Percentiles rank a stretch among this genome's conserved stretches.
Evolutionary conservation across 495 filamentous ascomycete genomes (phyloP).

Genomic region (Geoglossum glabrum): DNA sequence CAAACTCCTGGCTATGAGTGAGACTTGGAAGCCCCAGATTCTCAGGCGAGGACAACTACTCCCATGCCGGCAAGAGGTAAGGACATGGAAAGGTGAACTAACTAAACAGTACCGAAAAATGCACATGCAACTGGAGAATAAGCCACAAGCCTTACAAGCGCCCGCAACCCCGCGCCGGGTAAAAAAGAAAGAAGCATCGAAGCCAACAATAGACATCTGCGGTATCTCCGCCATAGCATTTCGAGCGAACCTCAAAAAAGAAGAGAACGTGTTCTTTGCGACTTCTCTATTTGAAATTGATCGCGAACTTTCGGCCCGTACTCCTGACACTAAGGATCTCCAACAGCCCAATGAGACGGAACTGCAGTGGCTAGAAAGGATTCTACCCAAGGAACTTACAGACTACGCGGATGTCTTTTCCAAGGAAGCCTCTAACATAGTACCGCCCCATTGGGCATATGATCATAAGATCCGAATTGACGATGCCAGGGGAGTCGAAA

Average conservation of each 20-base stretch:
- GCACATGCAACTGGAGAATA: background rate
- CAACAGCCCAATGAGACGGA: background rate
- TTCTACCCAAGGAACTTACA: background rate
- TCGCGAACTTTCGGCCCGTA: background rate
- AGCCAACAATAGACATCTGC: background rate
- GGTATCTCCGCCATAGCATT: background rate
- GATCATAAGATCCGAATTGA: conserved; percentile 2
- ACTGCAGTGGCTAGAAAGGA: background rate
- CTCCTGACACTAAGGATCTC: background rate
- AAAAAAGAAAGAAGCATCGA: background rate
- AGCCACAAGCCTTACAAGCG: background rate
- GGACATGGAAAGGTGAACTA: background rate
- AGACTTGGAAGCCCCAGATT: background rate
- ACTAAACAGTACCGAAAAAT: background rate
- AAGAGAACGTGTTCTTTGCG: background rate
- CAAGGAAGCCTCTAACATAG: background rate
- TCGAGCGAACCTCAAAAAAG: background rate
- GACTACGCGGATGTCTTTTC: conserved; percentile 1
- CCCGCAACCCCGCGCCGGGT: background rate
- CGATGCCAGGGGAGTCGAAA: background rate
- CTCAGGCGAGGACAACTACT: background rate
- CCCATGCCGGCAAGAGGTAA: background rate
- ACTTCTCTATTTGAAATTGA: background rate
- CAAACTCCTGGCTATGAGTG: background rate
- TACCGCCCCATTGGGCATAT: background rate